Conservation (phyloP, 257 asterid genomes). For the Nicotiana attenuata region DNA sequence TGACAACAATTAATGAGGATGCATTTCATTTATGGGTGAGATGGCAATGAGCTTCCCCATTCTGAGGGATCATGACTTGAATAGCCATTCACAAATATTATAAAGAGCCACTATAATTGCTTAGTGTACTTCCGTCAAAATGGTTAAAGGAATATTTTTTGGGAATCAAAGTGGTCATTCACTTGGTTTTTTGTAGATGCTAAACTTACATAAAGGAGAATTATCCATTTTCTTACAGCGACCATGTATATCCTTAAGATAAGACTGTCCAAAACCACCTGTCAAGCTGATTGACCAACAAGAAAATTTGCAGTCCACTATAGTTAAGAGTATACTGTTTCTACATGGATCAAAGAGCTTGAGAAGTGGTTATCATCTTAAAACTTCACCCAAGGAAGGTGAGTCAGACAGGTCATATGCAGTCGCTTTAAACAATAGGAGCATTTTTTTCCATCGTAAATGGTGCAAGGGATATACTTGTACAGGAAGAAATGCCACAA, state of each 20-base stretch:
- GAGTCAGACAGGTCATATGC: neutral
- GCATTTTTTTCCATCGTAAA: neutral
- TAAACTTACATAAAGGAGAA: neutral
- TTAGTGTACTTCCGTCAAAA: neutral
- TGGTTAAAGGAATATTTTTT: neutral
- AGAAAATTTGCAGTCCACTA: neutral
- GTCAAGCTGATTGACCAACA: neutral
- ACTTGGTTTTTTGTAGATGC: neutral
- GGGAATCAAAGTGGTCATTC: neutral
- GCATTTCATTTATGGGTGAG: neutral
- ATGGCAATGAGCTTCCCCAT: constrained; percentile 8
- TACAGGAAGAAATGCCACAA: neutral
- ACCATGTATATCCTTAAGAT: constrained; percentile 7
- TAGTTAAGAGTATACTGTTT: neutral
- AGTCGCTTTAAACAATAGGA: neutral
- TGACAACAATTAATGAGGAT: neutral
- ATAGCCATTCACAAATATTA: neutral
- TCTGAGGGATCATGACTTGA: constrained; percentile 2
- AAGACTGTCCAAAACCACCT: neutral
- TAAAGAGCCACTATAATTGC: neutral
- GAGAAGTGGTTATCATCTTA: neutral
- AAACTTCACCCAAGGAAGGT: neutral
- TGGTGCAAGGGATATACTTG: neutral
- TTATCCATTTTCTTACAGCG: neutral
- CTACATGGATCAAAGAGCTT: neutral